Percentiles rank a stretch among this genome's conserved stretches.
Conservation (phyloP, 1,284 basidiomycete genomes). For the Exobasidium cylindrosporum region DNA sequence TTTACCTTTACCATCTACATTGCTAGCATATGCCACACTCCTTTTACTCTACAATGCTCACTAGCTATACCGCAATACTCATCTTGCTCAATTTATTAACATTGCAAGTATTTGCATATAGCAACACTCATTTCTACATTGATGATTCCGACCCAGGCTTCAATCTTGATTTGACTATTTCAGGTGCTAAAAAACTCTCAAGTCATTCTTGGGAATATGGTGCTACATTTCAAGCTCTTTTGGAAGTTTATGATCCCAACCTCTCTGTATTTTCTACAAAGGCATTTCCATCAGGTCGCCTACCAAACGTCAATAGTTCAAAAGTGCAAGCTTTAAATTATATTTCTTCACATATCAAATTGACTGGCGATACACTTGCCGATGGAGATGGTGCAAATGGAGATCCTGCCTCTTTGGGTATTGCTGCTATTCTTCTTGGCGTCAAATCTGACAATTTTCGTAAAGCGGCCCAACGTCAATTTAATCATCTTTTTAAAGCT, state of each 20-base stretch:
- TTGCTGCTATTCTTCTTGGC: slow-evolving; percentile 13
- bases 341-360: neutral
- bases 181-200: slow-evolving; percentile 9
- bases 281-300: slow-evolving; percentile 11
- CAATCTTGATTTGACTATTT: neutral
- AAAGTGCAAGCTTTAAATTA: slow-evolving; percentile 12
- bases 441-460: neutral
- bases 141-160: neutral
- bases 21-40: too few species aligned
- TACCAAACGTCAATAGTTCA: slow-evolving; percentile 4
- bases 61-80: too few species aligned
- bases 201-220: slow-evolving; percentile 19
- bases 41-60: too few species aligned
- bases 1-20: too few species aligned
- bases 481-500: slow-evolving; percentile 67
- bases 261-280: slow-evolving; percentile 6
- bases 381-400: slow-evolving; percentile 13
- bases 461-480: slow-evolving; percentile 67
- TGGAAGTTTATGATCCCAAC: slow-evolving; percentile 14
- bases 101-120: too few species aligned
- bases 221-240: slow-evolving; percentile 5
- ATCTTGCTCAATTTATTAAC: too few species aligned
- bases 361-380: slow-evolving; percentile 1
- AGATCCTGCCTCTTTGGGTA: slow-evolving; percentile 15
- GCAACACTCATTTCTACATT: neutral